Evolutionary conservation across 108 stramenopile species (phyloP).

Genomic region (Thalassiosira profunda): DNA sequence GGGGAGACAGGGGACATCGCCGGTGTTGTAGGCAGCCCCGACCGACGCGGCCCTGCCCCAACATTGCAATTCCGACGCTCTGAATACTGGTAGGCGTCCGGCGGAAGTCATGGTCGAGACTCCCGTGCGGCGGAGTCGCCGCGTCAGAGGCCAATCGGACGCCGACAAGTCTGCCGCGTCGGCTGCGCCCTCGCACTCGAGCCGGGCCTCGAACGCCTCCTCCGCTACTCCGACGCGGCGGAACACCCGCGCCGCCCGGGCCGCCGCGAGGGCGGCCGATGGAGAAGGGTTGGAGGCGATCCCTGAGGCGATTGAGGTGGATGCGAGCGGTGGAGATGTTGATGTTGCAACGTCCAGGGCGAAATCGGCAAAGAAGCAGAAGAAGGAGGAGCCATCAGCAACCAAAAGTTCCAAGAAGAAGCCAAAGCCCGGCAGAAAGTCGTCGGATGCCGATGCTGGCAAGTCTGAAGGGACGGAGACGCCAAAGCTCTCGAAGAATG

Average conservation of each 20-base stretch:
- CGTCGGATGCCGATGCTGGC: neutral
- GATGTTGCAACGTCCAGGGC: neutral
- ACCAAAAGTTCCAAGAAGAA: constrained; percentile 15
- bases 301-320: constrained; percentile 21
- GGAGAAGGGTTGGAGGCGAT: constrained; percentile 27
- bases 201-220: neutral
- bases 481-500: neutral
- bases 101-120: constrained; percentile 2
- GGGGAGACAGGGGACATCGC: neutral
- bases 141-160: neutral
- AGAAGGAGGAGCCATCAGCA: neutral
- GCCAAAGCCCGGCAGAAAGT: constrained; percentile 3
- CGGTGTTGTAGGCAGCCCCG: neutral
- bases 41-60: neutral
- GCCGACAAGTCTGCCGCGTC: constrained; percentile 6
- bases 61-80: neutral
- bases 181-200: no score
- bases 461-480: neutral
- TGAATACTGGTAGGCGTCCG: neutral
- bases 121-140: constrained; percentile 5
- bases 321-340: neutral
- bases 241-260: no score
- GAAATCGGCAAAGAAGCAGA: neutral
- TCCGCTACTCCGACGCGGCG: constrained; percentile 2
- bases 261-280: no score